Evolutionary conservation across 352 stramenopile genomes (phyloP), one percentile per base, ranked within the genome.

Genomic region (Pythium sp.): DNA sequence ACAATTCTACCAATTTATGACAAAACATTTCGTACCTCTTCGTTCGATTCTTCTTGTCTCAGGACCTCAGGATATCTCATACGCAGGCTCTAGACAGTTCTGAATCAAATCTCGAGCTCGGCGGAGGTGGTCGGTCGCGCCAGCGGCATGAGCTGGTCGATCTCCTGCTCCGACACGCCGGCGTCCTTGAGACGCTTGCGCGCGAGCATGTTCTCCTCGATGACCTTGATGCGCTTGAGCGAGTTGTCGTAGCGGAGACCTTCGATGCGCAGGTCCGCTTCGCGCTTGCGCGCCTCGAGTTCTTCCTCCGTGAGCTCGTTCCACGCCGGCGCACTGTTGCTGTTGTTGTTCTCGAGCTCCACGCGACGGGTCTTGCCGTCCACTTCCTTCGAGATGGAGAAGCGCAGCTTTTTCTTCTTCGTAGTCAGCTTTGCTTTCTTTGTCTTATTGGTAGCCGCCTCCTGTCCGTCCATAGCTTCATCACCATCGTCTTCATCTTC

Each of bases 181-280:
- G 77, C 79, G 67, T 87, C 77, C 26, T 74, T 69, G 63, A 87
- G 58, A 38, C 75, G 79, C 61, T 84, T 84, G 54, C 79, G 72
- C 38, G 79, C 75, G 18, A 87, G 61, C 41, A 77, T 67, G 28
- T 72, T 73, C 57, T 73, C 64, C n/a, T 72, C 58, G 11, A 61
- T 46, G 5, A 71, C 58, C 36, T 68, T 55, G 51, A 72, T 38
- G 22, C 61, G 64, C 68, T 72, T 73, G 30, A 72, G 58, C 18
- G 69, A 63, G 53, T 71, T 71, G 58, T 71, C 66, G 66, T 71
- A 71, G 51, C 66, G 66, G 38, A 71, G 46, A 2, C 66, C 61
- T 38, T 71, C 66, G 38, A 71, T 67, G 38, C 61, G 66, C 38
- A 71, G 47, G 12, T 71, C 66, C 18, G 66, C 65, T 55, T 71